Evolutionary conservation across 225 moss, liverwort and hornwort species (phyloP), one percentile per base, ranked within the genome.

Genomic region (Ulota crispa): DNA sequence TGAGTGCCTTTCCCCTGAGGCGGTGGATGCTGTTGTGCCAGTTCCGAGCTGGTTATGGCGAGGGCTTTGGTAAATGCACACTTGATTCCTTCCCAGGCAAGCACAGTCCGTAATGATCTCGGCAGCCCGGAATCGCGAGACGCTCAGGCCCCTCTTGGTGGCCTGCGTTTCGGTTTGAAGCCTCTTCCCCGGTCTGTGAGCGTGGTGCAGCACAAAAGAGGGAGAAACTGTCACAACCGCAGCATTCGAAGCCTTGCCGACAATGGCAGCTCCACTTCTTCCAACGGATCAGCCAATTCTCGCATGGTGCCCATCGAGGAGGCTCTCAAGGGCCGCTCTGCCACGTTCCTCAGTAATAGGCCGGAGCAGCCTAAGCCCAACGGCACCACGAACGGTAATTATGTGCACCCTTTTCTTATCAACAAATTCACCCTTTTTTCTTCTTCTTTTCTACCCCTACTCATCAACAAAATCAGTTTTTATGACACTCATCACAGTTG

Each of bases 281-380:
- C 87, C 1, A 87, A 81, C 72, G 92, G 82, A 31, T 80, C 86
- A 1, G 19, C 73, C 18, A 78, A 73, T 50, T 88, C 84, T 19
- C 92, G 86, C 71, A 97, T 97, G 93, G 92, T 97, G 65, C 97
- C 97, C 30, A 97, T 97, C 41, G 95, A 95, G 72, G 92, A 93
- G 70, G 93, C 93, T 34, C 82, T 93, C 20, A 92, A 86, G 83
- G 91, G 90, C 66, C 76, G 88, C 14, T 88, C 76, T 63, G 84
- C 88, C 60, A 86, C 89, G 27, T 92, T 82, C 24, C 89, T 85
- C 4, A 85, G 82, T 36, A 81, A 77, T 70, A 89, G 79, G 41
- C 59, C 88, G 28, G 86, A 81, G 55, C 34, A 83, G 52, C 24
- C 75, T 9, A 81, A 82, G 60, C 23, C 57, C 3, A 79, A 78